phyloP scores from a whole-genome alignment of 2,329 filamentous ascomycete genomes.

The Leptographium lundbergii region DNA sequence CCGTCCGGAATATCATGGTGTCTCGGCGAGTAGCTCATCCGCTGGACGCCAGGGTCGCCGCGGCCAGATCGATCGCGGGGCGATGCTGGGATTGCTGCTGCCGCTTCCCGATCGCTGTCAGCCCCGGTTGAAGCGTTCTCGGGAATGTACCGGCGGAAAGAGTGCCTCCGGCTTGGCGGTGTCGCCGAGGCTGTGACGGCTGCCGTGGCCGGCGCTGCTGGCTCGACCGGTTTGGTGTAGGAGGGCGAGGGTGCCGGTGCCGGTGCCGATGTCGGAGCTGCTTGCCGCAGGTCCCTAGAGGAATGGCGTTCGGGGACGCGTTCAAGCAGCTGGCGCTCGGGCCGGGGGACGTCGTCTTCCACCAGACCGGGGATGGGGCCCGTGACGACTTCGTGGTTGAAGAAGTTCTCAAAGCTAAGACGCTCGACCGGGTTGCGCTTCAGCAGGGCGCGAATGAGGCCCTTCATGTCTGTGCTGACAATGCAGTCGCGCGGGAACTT shows the following conservation, averaged over 20 bases:
- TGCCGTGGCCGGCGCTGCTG: neutral
- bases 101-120: conserved; percentile 24
- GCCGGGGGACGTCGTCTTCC: conserved; percentile 56
- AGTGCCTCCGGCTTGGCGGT: conserved; percentile 20
- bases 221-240: neutral
- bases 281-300: conserved; percentile 19
- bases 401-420: conserved; percentile 77
- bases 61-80: conserved; percentile 5
- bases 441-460: conserved; percentile 64
- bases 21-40: conserved; percentile 29
- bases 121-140: conserved; percentile 12
- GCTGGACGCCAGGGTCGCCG: conserved; percentile 11
- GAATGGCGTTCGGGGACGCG: conserved; percentile 15
- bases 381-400: conserved; percentile 59
- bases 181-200: conserved; percentile 12
- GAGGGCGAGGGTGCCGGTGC: neutral
- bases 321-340: conserved; percentile 7
- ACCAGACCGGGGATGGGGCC: conserved; percentile 69
- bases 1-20: conserved; percentile 33
- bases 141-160: conserved; percentile 25
- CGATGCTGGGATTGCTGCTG: conserved; percentile 6
- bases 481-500: conserved; percentile 63
- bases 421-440: conserved; percentile 79
- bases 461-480: conserved; percentile 66
- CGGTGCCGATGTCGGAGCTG: neutral